Evolutionary conservation across 2,329 filamentous ascomycete genomes (phyloP), one percentile per base, ranked within the genome.

Genomic region (Orbilia ellipsospora): DNA sequence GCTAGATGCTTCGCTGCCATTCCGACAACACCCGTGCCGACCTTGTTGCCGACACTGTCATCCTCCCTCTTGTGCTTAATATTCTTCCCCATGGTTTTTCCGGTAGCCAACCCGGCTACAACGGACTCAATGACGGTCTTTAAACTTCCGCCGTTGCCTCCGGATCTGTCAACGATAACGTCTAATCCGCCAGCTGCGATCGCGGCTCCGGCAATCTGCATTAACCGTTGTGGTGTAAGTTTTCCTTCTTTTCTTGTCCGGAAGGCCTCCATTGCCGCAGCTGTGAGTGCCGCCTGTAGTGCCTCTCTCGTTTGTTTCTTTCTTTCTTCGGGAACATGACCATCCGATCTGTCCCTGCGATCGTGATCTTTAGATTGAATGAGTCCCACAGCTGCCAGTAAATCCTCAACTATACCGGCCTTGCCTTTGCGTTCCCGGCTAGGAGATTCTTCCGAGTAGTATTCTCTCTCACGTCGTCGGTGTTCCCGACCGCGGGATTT

Each of bases 231-330:
- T 40, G 72, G 72, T 26, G 72, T 75, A 6, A 75, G 51, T 36
- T 75, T 75, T 23, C 72, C 72, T 31, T 75, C 72, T 26, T 75
- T 75, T 23, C 72, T 18, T 8, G 72, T 75, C 20, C 72, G 42
- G 59, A 75, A 75, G 12, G 72, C 72, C 51, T 75, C 72, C 72
- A 75, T 69, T 16, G 72, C 72, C 10, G 72, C 72, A 26, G 72
- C 72, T 4, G 72, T 69, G 45, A 75, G 45, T n/a, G 72, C 72
- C 4, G 72, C 72, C 26, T 75, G 72, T 18, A 75, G 10, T 16
- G 72, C 72, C 42, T 75, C 59, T 15, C 60, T 44, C 5, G 64
- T 75, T 40, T 68, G 59, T 42, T 75, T 75, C 57, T 67, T 64
- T 13, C 59, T 42, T 8, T 59, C 59, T 3, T 64, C 72, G n/a